Evolutionary conservation across 1,139 yeast genomes (phyloP).

Genomic region (Pichiaceae sp.): DNA sequence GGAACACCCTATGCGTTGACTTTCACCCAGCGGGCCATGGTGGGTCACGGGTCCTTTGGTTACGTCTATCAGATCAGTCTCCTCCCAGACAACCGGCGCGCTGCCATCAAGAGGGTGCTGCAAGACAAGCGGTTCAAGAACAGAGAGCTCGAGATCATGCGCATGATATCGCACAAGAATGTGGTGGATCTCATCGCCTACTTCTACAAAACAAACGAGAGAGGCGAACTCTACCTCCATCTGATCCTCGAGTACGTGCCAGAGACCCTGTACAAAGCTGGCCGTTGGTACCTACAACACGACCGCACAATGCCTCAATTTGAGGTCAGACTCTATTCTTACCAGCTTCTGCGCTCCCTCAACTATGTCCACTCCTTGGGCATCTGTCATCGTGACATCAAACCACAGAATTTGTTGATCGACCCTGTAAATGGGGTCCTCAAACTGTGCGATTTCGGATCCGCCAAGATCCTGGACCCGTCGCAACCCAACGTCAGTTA

Average conservation of each 20-base stretch:
- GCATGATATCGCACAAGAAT: constrained; percentile 71
- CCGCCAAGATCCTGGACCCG: constrained; percentile 88
- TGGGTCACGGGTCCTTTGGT: constrained; percentile 97
- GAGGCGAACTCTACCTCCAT: constrained; percentile 75
- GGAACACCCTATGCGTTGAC: constrained; percentile 54
- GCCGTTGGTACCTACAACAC: constrained; percentile 71
- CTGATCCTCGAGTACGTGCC: constrained; percentile 88
- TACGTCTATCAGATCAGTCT: constrained; percentile 86
- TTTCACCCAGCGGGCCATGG: constrained; percentile 69
- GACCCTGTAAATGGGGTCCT: constrained; percentile 79
- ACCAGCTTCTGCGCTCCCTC: constrained; percentile 83
- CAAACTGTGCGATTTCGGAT: constrained; percentile 95
- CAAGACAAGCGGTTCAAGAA: constrained; percentile 95
- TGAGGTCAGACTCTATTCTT: constrained; percentile 84
- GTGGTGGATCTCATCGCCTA: constrained; percentile 84
- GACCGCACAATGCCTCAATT: constrained; percentile 79
- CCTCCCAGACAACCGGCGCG: constrained; percentile 64
- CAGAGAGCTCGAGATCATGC: constrained; percentile 94
- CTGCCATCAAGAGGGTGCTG: constrained; percentile 89
- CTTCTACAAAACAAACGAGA: constrained; percentile 55
- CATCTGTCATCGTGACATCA: constrained; percentile 95
- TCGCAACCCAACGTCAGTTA: constrained; percentile 92
- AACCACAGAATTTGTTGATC: constrained; percentile 88
- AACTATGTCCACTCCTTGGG: constrained; percentile 84
- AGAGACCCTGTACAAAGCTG: constrained; percentile 86